Evolutionary conservation across 495 filamentous ascomycete species (phyloP).

Genomic region (Podospora appendiculata): DNA sequence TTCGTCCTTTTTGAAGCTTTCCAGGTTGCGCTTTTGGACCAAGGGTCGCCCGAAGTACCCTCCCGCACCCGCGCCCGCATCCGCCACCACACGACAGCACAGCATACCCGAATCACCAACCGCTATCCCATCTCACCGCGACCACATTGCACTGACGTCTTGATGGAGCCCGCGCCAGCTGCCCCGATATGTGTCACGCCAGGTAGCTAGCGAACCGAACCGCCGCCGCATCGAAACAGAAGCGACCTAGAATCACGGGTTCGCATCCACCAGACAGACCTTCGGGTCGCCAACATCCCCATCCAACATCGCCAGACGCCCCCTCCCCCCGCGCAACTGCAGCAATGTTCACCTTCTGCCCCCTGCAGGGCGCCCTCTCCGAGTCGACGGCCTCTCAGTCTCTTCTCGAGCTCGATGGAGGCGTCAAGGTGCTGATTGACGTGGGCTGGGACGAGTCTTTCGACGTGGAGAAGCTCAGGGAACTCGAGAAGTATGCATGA

Average conservation of each 20-base stretch:
- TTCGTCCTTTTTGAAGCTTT: not conserved
- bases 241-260: not conserved
- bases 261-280: no score
- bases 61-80: no score
- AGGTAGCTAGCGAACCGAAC: constrained; percentile 1
- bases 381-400: constrained; percentile 85
- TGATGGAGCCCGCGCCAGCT: not conserved
- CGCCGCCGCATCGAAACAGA: not conserved
- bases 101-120: not conserved
- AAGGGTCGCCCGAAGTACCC: no score
- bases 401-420: constrained; percentile 90
- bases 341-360: constrained; percentile 89
- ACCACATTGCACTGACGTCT: not conserved
- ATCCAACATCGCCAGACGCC: not conserved
- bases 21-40: not conserved
- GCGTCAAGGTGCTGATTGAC: constrained; percentile 89
- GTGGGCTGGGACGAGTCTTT: constrained; percentile 95
- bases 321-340: not conserved
- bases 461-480: constrained; percentile 67
- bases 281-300: no score
- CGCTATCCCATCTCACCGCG: not conserved
- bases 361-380: constrained; percentile 84
- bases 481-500: constrained; percentile 67
- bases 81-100: not conserved
- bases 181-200: constrained; percentile 1